Conservation (phyloP, 2,329 filamentous ascomycete genomes). For the Penicillium brevicompactum region DNA sequence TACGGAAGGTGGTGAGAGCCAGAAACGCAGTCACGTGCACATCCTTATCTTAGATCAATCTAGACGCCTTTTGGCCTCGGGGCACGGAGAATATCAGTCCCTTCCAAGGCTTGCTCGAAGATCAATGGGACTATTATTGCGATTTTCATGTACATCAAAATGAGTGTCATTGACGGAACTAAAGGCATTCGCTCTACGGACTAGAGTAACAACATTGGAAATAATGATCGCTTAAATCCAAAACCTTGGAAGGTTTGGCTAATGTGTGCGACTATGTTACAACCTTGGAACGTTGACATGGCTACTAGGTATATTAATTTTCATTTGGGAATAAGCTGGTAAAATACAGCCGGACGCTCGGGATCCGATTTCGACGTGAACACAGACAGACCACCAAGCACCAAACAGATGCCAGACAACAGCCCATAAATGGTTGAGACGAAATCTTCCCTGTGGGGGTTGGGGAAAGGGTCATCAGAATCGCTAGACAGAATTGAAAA, state of each 20-base stretch:
- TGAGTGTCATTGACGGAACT: too few species aligned
- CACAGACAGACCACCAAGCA: slow-evolving; percentile 9
- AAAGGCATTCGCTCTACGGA: too few species aligned
- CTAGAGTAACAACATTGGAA: too few species aligned
- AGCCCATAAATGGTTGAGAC: slow-evolving; percentile 9
- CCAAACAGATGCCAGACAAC: not conserved
- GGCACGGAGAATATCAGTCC: too few species aligned
- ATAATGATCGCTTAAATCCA: too few species aligned
- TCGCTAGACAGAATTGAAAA: slow-evolving; percentile 28
- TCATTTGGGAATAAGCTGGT: slow-evolving; percentile 23
- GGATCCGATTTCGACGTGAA: slow-evolving; percentile 28
- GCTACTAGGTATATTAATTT: slow-evolving; percentile 3
- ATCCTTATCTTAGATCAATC: not conserved
- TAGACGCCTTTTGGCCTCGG: too few species aligned
- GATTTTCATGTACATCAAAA: too few species aligned
- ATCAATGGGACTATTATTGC: too few species aligned
- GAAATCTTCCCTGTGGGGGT: slow-evolving; percentile 10
- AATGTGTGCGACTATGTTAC: too few species aligned
- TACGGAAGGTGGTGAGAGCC: slow-evolving; percentile 24
- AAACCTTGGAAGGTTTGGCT: too few species aligned
- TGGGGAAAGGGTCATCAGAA: slow-evolving; percentile 15
- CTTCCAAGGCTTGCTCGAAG: too few species aligned
- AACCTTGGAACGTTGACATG: too few species aligned
- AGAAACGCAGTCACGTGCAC: slow-evolving; percentile 20
- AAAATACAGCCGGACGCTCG: slow-evolving; percentile 33